A percentile compares a stretch with the other conserved stretches of the same genome.
These are phyloP conservation scores for Diutina catenulata DNA, from an alignment of 1,139 yeast species.

Conservation along the genomic window DNA sequence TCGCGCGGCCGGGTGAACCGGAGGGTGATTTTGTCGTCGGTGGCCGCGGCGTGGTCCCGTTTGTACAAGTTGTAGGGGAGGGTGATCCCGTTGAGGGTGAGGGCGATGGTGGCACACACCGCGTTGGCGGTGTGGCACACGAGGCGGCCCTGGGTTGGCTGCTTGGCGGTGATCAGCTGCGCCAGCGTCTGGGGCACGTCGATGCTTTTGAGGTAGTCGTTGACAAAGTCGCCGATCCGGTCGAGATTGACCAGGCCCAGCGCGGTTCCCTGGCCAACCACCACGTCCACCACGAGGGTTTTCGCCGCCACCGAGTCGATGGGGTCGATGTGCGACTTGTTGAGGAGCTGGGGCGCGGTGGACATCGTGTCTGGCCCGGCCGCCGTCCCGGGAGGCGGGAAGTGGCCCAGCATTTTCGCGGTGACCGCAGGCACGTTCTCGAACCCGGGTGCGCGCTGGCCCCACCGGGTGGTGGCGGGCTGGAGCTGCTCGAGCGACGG, in stretches of 20 bases:
- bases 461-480: slow-evolving; percentile 47
- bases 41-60: background rate
- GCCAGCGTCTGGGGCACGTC: slow-evolving; percentile 21
- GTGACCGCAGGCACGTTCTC: slow-evolving; percentile 67
- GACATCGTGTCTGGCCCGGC: background rate
- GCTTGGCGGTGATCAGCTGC: slow-evolving; percentile 20
- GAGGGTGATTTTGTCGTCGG: slow-evolving; percentile 12
- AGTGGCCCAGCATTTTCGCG: slow-evolving; percentile 74
- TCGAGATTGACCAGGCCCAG: slow-evolving; percentile 28
- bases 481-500: background rate
- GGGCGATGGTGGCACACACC: slow-evolving; percentile 47
- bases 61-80: slow-evolving; percentile 12
- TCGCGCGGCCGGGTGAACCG: slow-evolving; percentile 47
- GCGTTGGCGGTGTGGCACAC: slow-evolving; percentile 38
- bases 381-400: slow-evolving; percentile 54
- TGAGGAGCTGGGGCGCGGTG: no score
- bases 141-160: slow-evolving; percentile 24
- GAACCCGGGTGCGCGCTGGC: slow-evolving; percentile 60
- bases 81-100: slow-evolving; percentile 31
- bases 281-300: slow-evolving; percentile 27
- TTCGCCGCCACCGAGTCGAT: slow-evolving; percentile 38
- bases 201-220: slow-evolving; percentile 25
- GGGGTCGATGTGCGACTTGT: slow-evolving; percentile 39
- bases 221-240: slow-evolving; percentile 31
- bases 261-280: slow-evolving; percentile 22